Conservation (phyloP, 1,139 yeast species). For the Blastobotrys elegans region DNA sequence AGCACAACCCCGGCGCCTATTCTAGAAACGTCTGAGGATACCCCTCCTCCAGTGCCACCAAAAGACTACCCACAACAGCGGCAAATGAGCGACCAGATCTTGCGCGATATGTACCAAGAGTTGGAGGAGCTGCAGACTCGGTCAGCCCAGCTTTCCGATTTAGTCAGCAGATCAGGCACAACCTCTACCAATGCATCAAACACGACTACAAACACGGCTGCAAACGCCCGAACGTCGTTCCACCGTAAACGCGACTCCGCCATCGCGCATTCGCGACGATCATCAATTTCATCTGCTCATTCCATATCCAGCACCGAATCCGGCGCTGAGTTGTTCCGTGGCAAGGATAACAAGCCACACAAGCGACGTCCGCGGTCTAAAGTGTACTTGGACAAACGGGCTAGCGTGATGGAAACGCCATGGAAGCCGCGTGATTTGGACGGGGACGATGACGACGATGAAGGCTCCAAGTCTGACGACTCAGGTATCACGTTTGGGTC, state of each 20-base stretch:
- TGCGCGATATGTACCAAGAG: conserved; percentile 29
- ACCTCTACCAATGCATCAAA: background rate
- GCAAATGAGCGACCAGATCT: conserved; percentile 23
- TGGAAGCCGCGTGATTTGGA: conserved; percentile 11
- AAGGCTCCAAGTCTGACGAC: conserved; percentile 10
- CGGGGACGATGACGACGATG: conserved; percentile 6
- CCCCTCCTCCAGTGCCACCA: conserved; percentile 12
- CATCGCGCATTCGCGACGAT: conserved; percentile 10
- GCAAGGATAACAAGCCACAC: conserved; percentile 13
- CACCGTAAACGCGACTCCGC: conserved; percentile 12
- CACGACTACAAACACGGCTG: too few species aligned
- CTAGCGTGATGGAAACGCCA: conserved; percentile 13
- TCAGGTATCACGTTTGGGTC: conserved; percentile 14
- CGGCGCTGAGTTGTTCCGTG: conserved; percentile 14
- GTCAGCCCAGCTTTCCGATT: conserved; percentile 23
- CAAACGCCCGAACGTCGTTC: background rate
- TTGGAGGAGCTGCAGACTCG: conserved; percentile 27
- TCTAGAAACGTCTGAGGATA: background rate
- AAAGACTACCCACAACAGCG: conserved; percentile 16
- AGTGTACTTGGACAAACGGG: conserved; percentile 13
- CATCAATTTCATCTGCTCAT: conserved; percentile 1
- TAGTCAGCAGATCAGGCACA: conserved; percentile 13
- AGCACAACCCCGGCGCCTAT: background rate
- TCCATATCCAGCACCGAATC: conserved; percentile 10
- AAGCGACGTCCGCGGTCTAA: conserved; percentile 15